Evolutionary conservation across 1,284 basidiomycete species (phyloP), one percentile per base, ranked within the genome.

Genomic region (Sutorius eximius): DNA sequence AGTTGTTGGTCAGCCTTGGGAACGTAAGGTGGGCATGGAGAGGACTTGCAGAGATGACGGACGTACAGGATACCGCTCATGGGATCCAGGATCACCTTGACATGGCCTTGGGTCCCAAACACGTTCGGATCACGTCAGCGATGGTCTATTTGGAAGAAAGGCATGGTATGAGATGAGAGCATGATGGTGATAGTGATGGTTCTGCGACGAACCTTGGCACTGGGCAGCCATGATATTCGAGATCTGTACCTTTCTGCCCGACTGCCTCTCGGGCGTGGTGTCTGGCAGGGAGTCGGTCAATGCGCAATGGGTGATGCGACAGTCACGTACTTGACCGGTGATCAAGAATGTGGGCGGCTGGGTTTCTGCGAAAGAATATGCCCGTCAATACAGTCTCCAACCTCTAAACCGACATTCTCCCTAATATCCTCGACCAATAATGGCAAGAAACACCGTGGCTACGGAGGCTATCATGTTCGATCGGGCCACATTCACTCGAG

Each of bases 81-180:
- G 3, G 95, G 94, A 77, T 98, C 95, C 46, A 98, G 77, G 65
- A 98, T 98, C 96, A 99, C 98, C 82, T 99, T 99, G 59, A 98
- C 96, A 98, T 99, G 42, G 95, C 88, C 71, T 97, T 96, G 5
- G 96, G 96, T 7, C 97, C 96, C 33, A 98, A 75, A 83, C 96
- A 99, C 64, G 95, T 98, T 59, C 95, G 77, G 65, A 99, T 98
- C n/a, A 99, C 95, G 81, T 98, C 96, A 63, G 96, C 93, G 3
- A 99, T 96, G 16, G 95, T 98, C 92, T 95, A 16, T 10, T 41
- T 34, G 0, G 3, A 58, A 46, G 18, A 16, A 16, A 18, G 12
- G 13, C 4, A 9, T 13, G 2, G 33, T 11, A 16, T 40, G 10
- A 55, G 51, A n/a, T n/a, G n/a, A n/a, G n/a, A n/a, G n/a, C n/a